phyloP scores from a whole-genome alignment of 1,139 yeast genomes.

The Magnusiomyces magnusii region DNA sequence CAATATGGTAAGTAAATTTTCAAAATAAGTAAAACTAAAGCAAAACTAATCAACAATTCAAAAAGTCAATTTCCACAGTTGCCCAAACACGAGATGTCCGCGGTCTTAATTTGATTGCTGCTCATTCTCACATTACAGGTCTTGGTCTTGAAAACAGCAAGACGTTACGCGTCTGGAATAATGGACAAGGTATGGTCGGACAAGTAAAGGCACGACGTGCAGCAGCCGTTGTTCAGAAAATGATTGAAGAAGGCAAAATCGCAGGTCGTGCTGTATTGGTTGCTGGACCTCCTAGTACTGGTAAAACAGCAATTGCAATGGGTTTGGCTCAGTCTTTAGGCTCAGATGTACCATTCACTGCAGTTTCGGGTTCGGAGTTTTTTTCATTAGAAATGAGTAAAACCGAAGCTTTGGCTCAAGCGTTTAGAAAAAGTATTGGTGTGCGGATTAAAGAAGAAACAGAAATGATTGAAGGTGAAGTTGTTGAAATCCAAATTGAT shows the following conservation, averaged over 20 bases:
- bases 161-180: constrained; percentile 69
- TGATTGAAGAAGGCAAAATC: constrained; percentile 89
- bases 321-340: constrained; percentile 90
- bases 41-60: no score
- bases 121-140: constrained; percentile 95
- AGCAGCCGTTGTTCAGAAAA: constrained; percentile 85
- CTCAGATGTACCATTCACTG: constrained; percentile 88
- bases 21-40: no score
- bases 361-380: constrained; percentile 89
- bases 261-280: constrained; percentile 95
- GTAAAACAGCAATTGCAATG: constrained; percentile 98
- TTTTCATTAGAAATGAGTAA: constrained; percentile 86
- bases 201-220: constrained; percentile 93
- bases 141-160: constrained; percentile 74
- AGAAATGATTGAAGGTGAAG: constrained; percentile 97
- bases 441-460: constrained; percentile 94
- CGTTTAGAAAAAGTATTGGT: constrained; percentile 92
- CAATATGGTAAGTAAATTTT: no score
- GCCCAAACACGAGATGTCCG: constrained; percentile 36
- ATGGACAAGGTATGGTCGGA: constrained; percentile 95
- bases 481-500: constrained; percentile 96
- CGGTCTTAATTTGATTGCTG: constrained; percentile 57
- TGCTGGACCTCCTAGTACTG: constrained; percentile 99
- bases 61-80: constrained; percentile 30
- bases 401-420: constrained; percentile 94